Evolutionary conservation across 192 early-diverging fungal species (phyloP).

Genomic region (Backusella liffmaniae): DNA sequence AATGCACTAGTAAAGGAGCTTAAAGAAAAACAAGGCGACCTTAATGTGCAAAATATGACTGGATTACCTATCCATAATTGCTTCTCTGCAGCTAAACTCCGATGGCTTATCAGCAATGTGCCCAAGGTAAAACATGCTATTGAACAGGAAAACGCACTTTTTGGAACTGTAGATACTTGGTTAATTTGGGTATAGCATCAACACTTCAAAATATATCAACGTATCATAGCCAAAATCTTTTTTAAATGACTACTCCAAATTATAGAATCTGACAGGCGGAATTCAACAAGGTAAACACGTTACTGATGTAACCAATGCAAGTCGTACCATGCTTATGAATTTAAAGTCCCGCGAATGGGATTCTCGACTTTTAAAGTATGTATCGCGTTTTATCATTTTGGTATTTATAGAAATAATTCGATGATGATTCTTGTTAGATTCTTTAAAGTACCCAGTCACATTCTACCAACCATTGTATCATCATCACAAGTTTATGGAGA

Average conservation of each 20-base stretch:
- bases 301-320: constrained; percentile 95
- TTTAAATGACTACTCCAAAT: background rate
- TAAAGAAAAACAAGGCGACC: constrained; percentile 31
- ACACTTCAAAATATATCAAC: no score
- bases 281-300: constrained; percentile 65
- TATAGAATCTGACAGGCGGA: constrained; percentile 83
- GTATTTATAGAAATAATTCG: no score
- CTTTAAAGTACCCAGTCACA: constrained; percentile 57
- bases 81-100: constrained; percentile 88
- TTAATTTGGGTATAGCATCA: constrained; percentile 60
- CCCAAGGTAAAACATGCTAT: constrained; percentile 14
- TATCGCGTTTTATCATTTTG: background rate
- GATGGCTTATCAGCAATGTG: constrained; percentile 88
- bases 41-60: constrained; percentile 47
- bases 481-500: constrained; percentile 79
- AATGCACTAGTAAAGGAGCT: constrained; percentile 67
- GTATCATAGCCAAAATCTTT: no score
- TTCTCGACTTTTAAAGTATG: constrained; percentile 57
- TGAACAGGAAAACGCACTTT: constrained; percentile 17
- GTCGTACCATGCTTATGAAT: constrained; percentile 96
- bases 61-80: constrained; percentile 91
- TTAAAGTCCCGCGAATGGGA: constrained; percentile 80
- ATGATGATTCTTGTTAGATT: constrained; percentile 25
- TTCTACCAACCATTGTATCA: constrained; percentile 76
- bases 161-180: constrained; percentile 92